Percentiles rank a stretch among this genome's conserved stretches.
Conservation (phyloP, 225 moss, liverwort and hornwort genomes). For the Physcomitrium patens region DNA sequence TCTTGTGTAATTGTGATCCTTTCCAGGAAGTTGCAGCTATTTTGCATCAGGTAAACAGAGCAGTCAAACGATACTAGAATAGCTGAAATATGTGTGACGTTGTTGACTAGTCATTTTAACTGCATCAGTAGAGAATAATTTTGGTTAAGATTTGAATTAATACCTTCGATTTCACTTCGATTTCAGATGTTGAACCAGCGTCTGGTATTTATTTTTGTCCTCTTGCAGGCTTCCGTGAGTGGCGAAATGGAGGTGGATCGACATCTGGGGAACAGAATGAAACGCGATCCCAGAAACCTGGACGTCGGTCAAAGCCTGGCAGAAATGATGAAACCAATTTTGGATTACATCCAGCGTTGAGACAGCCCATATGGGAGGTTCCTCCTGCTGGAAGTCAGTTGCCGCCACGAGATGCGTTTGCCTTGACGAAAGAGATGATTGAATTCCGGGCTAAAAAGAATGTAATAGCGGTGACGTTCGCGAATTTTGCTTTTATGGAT, state of each 20-base stretch:
- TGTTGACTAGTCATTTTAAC: neutral
- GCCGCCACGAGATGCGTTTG: constrained; percentile 75
- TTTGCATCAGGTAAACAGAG: neutral
- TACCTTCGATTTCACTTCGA: neutral
- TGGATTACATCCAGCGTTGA: constrained; percentile 49
- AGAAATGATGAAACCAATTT: constrained; percentile 61
- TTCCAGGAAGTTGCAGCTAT: neutral
- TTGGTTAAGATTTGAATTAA: neutral
- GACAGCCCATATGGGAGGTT: constrained; percentile 79
- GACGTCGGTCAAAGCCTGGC: constrained; percentile 47
- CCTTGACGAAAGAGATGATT: constrained; percentile 77
- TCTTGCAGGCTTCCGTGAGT: constrained; percentile 33
- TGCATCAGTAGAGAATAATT: neutral
- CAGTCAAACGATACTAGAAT: neutral
- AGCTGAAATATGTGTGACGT: neutral
- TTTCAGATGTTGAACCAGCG: neutral
- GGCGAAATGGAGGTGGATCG: constrained; percentile 30
- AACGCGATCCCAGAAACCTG: neutral
- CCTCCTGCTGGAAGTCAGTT: constrained; percentile 65
- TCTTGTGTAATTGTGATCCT: neutral
- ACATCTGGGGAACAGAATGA: constrained; percentile 27
- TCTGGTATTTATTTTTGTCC: constrained; percentile 1
- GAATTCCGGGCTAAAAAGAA: constrained; percentile 86
- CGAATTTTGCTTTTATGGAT: constrained; percentile 88
- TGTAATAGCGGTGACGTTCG: constrained; percentile 89